Base-by-base conservation (phyloP, 306 rosid species). In the Pterocarpus santalinus region DNA sequence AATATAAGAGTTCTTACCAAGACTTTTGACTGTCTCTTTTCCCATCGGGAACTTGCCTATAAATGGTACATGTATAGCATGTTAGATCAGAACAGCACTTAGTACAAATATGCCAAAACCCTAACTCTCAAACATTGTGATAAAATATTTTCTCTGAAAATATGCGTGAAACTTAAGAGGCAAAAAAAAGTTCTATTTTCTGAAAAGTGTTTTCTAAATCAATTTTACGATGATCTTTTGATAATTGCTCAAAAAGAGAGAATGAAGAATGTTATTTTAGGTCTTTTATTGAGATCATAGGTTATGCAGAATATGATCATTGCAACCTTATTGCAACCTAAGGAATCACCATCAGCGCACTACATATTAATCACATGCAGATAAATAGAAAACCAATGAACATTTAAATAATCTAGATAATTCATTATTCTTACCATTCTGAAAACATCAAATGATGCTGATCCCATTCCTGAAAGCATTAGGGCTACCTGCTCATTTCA, bases 391-490 rank as follows among this genome's bases (percentile, higher is more conserved):
- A 66, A 12, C 15, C 41, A 17, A 7, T n/a, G 51, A 75, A 56
- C 35, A 64, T 32, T 43, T 30, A 33, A 51, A 15, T 46, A 51
- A 73, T 52, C 12, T 3, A 33, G 61, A 4, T n/a, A 2, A 30
- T 34, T 33, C 32, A 51, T 12, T 57, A 28, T 68, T 43, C 90
- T 79, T 81, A 94, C 98, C 91, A 84, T 76, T 92, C 97, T 86
- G 75, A 94, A 94, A 80, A 92, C 97, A 88, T 92, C 92, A 15
- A 58, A n/a, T 22, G 90, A 79, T 46, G 90, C 86, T 67, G 91
- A 69, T 66, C 97, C 97, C 97, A 91, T 94, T 84, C 98, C 98
- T 14, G 94, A 83, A 65, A 94, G 91, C 98, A 92, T 94, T 30
- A 94, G 76, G 49, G 97, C 98, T 7, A 92, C 98, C 98, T 94